These are phyloP conservation scores for Ulota crispa DNA, from an alignment of 225 moss, liverwort and hornwort species.

Conservation along the genomic window DNA sequence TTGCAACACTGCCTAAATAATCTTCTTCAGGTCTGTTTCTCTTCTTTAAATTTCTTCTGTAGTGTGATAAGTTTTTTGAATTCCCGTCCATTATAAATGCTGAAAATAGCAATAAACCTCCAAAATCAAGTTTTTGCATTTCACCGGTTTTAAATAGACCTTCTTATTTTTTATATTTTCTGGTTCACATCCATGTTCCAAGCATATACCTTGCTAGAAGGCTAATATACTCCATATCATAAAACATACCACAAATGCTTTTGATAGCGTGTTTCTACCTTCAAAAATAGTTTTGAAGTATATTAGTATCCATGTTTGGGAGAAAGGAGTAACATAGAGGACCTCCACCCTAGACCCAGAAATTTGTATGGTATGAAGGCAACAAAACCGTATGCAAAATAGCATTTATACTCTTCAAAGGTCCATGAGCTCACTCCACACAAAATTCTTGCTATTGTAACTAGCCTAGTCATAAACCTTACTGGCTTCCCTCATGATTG, in stretches of 20 bases:
- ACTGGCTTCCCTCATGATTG: neutral
- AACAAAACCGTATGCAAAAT: neutral
- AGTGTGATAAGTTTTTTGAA: no score
- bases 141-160: no score
- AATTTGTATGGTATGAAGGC: neutral
- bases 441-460: neutral
- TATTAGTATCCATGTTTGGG: neutral
- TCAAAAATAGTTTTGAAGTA: neutral
- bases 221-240: neutral
- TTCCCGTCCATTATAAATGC: no score
- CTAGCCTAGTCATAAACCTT: neutral
- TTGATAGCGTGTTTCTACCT: neutral
- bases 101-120: no score
- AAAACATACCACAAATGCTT: neutral
- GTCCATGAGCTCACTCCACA: neutral
- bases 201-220: neutral
- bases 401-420: neutral
- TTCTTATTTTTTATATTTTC: no score
- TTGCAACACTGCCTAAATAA: conserved; percentile 90
- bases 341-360: neutral
- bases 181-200: neutral
- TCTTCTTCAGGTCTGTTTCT: conserved; percentile 88
- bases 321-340: neutral
- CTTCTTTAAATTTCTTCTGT: no score
- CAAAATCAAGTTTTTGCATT: no score